These are phyloP conservation scores for Macroventuria anomochaeta DNA, from an alignment of 2,329 filamentous ascomycete genomes.

Conservation along the genomic window DNA sequence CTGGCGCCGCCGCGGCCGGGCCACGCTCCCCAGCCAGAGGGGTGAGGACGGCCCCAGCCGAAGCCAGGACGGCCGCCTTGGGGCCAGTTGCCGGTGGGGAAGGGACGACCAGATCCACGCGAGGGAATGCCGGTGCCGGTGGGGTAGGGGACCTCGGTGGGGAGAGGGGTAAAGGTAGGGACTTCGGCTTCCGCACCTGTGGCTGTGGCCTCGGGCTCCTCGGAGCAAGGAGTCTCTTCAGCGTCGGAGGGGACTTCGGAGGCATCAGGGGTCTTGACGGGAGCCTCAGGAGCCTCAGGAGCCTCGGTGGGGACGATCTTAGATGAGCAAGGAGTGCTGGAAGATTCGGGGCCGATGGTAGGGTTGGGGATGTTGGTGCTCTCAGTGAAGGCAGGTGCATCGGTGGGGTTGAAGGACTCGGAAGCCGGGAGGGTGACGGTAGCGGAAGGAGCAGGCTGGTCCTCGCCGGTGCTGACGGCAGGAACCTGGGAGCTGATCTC, in stretches of 20 bases:
- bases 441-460: slow-evolving; percentile 22
- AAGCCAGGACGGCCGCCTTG: slow-evolving; percentile 18
- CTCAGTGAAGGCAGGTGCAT: slow-evolving; percentile 28
- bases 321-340: slow-evolving; percentile 22
- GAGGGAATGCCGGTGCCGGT: slow-evolving; percentile 4
- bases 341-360: slow-evolving; percentile 21
- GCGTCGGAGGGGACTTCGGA: not conserved
- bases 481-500: slow-evolving; percentile 12
- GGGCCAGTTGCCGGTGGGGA: slow-evolving; percentile 13
- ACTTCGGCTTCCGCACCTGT: slow-evolving; percentile 6
- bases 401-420: slow-evolving; percentile 22
- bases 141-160: not conserved
- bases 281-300: not conserved
- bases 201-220: slow-evolving; percentile 1
- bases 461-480: slow-evolving; percentile 14
- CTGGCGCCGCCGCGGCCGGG: slow-evolving; percentile 7
- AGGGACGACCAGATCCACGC: slow-evolving; percentile 10
- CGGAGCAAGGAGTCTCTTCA: slow-evolving; percentile 14
- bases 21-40: slow-evolving; percentile 23
- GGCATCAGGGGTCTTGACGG: not conserved
- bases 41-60: slow-evolving; percentile 26
- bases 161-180: slow-evolving; percentile 4
- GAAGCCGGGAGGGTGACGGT: slow-evolving; percentile 22
- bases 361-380: slow-evolving; percentile 18
- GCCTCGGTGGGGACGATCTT: slow-evolving; percentile 13